Base-by-base conservation (phyloP, 352 stramenopile species). In the Peronospora belbahrii region DNA sequence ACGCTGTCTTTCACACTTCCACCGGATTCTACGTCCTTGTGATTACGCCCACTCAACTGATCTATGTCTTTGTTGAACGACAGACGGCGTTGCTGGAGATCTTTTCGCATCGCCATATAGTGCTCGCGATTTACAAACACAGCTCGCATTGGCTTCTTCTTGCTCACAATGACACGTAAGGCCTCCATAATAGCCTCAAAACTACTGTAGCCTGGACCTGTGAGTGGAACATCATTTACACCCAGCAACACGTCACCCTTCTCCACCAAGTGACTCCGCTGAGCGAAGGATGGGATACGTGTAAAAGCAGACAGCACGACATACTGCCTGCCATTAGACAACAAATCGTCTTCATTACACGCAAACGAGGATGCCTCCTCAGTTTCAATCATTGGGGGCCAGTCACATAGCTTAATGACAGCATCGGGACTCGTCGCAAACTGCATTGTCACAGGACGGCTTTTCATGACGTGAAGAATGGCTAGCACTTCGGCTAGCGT, bases 371-470 rank as follows among this genome's bases (percentile, higher is more conserved):
- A 62, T 6, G 53, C 71, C 13, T 65, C 66, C 47, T 92, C 81
- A 34, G 83, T 52, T 42, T 88, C 76, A 15, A 93, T 63, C 71
- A 90, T 85, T 17, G 81, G 81, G n/a, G 81, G 81, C 81, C 81
- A 93, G 14, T 85, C 65, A 0, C 70, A 74, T 24, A 93, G 48
- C 47, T 74, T 86, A 34, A 93, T 71, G 36, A 93, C 75, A 7
- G 70, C 63, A 43, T 93, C 81, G 0, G 81, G 81, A 46, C 74
- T 93, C 3, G 68, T 62, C 0, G 73, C 78, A 42, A 93, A 90
- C 20, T 87, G 70, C 34, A 93, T 61, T 40, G 70, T 84, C 25
- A 69, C 73, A 30, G 81, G 81, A 2, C 81, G 74, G 19, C 49
- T 53, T 31, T 70, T 93, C 9, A 68, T 59, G 15, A 75, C 71